Evolutionary conservation across 1,139 yeast genomes (phyloP), one percentile per base, ranked within the genome.

Genomic region (Casaregolazyma lundiana): DNA sequence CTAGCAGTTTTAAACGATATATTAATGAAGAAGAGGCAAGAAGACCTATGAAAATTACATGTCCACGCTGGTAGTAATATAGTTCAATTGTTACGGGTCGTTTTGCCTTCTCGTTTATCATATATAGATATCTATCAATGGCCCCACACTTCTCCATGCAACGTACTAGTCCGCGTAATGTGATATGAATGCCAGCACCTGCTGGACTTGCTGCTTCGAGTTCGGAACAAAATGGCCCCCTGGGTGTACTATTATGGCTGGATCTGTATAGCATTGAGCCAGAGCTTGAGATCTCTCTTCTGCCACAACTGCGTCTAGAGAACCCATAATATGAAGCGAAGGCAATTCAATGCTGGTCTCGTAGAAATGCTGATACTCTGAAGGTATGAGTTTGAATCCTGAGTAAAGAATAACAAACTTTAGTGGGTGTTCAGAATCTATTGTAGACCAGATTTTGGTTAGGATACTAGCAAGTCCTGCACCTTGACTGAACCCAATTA

Each of bases 401-500:
- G 92, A 79, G 59, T 84, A 88, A 39, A 84, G 66, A 13, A 92
- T 72, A 6, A 79, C 86, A 64, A 87, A 90, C 59, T 82, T 77
- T 54, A 87, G 67, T 2, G 76, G 70, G 6, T 73, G 73, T 34
- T 62, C 44, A 2, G 62, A 61, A 16, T 56, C 57, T 2, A 32
- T 20, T 13, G 64, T 45, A 6, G 57, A 56, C 37, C 61, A 55
- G 47, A 46, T 47, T 24, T 58, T 59, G 45, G 69, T 60, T 34
- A 62, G 52, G 2, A 62, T 50, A 4, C 69, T 79, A 1, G 94
- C 78, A 62, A 92, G 69, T 3, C 95, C 95, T 1, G 96, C 94
- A 53, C 98, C 98, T 64, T 92, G 97, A 16, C 94, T 83, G 62
- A 90, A 92, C 2, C 97, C 97, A 47, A 92, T 68, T 22, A 90